phyloP scores from a whole-genome alignment of 306 rosid species.

The Quercus alba region DNA sequence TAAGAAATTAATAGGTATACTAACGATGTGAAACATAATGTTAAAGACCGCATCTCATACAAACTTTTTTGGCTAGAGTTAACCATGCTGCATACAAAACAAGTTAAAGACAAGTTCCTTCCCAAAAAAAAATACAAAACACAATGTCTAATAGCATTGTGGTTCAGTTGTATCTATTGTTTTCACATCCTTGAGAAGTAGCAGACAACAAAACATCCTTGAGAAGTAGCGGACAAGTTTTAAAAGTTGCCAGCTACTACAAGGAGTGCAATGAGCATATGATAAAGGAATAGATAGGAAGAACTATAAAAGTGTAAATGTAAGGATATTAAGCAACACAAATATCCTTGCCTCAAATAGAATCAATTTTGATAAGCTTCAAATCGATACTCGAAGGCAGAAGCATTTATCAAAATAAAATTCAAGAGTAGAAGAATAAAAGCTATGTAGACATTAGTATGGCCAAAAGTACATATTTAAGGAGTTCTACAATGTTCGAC shows the following conservation, averaged over 20 bases:
- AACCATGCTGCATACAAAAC: not conserved
- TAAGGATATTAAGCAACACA: not conserved
- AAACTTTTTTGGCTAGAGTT: not conserved
- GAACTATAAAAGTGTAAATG: not conserved
- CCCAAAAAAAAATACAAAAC: not conserved
- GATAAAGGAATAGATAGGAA: not conserved
- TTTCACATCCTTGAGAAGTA: not conserved
- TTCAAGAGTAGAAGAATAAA: not conserved
- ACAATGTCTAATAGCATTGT: not conserved
- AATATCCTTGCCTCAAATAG: not conserved
- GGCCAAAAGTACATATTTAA: not conserved
- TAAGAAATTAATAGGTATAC: constrained; percentile 12
- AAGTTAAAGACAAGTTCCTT: not conserved
- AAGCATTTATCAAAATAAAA: not conserved
- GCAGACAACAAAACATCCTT: not conserved
- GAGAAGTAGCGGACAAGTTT: not conserved
- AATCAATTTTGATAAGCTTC: not conserved
- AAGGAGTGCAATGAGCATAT: not conserved
- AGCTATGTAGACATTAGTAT: not conserved
- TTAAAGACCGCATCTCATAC: not conserved
- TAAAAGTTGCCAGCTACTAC: not conserved
- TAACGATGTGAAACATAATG: not conserved
- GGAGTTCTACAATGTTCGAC: not conserved
- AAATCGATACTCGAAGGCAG: not conserved
- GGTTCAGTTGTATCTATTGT: not conserved